Conservation (phyloP, 257 asterid genomes). For the Verbena officinalis region DNA sequence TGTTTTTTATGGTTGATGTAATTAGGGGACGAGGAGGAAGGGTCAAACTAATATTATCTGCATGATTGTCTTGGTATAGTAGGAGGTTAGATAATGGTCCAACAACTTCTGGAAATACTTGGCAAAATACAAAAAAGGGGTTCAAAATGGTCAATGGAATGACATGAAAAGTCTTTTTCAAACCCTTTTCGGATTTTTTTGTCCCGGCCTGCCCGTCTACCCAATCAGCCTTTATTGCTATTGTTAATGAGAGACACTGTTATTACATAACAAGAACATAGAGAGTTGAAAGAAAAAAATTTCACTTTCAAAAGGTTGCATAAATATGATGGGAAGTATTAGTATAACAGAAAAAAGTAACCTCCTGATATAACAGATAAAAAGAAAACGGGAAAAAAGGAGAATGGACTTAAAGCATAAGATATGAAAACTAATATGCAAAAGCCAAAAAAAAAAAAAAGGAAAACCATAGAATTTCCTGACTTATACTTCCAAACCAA, state of each 20-base stretch:
- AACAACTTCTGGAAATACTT: slow-evolving; percentile 3
- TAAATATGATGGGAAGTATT: background rate
- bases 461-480: slow-evolving; percentile 8
- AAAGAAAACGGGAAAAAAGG: no score
- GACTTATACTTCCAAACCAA: slow-evolving; percentile 22
- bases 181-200: no score
- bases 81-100: slow-evolving; percentile 21
- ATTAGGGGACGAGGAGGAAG: slow-evolving; percentile 27
- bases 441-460: slow-evolving; percentile 9
- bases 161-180: no score
- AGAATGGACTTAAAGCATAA: background rate
- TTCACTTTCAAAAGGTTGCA: no score
- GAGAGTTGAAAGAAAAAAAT: background rate
- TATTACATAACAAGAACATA: background rate
- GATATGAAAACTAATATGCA: background rate
- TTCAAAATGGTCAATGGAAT: slow-evolving; percentile 8
- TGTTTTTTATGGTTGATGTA: slow-evolving; percentile 18
- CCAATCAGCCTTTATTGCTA: slow-evolving; percentile 1
- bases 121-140: background rate
- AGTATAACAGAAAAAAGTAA: background rate
- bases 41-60: slow-evolving; percentile 35
- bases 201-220: no score
- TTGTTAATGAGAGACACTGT: background rate
- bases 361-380: background rate
- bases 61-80: slow-evolving; percentile 21